A percentile compares a stretch with the other conserved stretches of the same genome.
Conservation (phyloP, 257 asterid species). For the Plectranthus barbatus region DNA sequence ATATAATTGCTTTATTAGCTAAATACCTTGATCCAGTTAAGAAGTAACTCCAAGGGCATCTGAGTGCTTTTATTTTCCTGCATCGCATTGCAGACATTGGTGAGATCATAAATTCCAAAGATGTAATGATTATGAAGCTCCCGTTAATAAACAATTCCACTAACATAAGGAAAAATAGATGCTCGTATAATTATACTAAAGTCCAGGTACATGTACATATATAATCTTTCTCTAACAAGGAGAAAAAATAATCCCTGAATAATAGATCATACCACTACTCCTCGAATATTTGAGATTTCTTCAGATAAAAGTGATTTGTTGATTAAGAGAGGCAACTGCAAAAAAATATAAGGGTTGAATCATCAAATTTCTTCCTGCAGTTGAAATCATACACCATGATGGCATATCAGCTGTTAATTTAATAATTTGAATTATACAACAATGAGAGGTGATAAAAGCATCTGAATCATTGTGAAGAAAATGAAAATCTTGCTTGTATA, state of each 20-base stretch:
- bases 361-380: slow-evolving; percentile 6
- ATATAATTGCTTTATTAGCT: neutral
- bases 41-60: slow-evolving; percentile 63
- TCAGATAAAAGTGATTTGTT: slow-evolving; percentile 42
- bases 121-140: neutral
- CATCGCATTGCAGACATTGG: slow-evolving; percentile 11
- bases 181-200: neutral
- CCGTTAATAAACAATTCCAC: neutral
- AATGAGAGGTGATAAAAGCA: neutral
- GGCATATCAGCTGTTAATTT: neutral
- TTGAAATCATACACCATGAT: neutral
- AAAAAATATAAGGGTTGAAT: slow-evolving; percentile 18
- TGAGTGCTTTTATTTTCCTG: slow-evolving; percentile 53
- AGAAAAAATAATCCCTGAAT: slow-evolving; percentile 14
- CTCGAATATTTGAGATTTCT: slow-evolving; percentile 68
- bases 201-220: neutral
- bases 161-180: neutral
- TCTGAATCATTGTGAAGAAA: neutral
- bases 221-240: slow-evolving; percentile 4
- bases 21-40: slow-evolving; percentile 85
- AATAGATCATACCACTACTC: slow-evolving; percentile 54
- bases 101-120: slow-evolving; percentile 1
- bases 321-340: slow-evolving; percentile 88
- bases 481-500: neutral
- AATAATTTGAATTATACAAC: neutral